Percentiles rank a stretch among this genome's conserved stretches.
These are phyloP conservation scores for Onygenales sp. DNA, from an alignment of 2,329 filamentous ascomycete species.

Conservation along the genomic window DNA sequence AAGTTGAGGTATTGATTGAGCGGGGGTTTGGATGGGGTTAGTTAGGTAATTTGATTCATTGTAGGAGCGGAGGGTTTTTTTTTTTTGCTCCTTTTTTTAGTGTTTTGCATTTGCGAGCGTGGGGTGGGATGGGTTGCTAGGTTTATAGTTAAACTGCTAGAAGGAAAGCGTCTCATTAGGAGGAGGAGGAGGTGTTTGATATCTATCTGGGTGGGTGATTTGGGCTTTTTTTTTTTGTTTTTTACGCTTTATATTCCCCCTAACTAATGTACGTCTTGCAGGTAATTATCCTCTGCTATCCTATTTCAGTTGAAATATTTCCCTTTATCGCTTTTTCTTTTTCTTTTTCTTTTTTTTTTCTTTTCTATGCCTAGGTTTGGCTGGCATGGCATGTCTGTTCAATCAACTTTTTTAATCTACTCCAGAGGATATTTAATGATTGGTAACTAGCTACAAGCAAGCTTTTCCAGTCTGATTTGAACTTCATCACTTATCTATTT, in stretches of 20 bases:
- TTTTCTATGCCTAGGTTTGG: background rate
- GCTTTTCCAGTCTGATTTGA: no score
- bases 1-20: conserved; percentile 39
- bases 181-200: no score
- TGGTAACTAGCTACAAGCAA: no score
- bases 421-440: no score
- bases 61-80: background rate
- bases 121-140: no score
- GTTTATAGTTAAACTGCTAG: no score
- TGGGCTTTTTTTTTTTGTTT: background rate
- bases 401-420: no score
- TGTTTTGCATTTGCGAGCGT: background rate
- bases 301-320: background rate
- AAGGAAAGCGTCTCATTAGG: no score
- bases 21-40: background rate
- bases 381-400: no score
- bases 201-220: background rate
- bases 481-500: background rate
- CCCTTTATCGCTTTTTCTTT: conserved; percentile 2
- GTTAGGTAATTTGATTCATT: background rate
- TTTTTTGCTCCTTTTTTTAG: background rate
- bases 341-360: background rate
- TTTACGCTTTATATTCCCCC: background rate
- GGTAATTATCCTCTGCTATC: background rate
- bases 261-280: no score